Percentiles rank a stretch among this genome's conserved stretches.
phyloP scores from a whole-genome alignment of 768 basidiomycete species.

The Lentinula lateritia region DNA sequence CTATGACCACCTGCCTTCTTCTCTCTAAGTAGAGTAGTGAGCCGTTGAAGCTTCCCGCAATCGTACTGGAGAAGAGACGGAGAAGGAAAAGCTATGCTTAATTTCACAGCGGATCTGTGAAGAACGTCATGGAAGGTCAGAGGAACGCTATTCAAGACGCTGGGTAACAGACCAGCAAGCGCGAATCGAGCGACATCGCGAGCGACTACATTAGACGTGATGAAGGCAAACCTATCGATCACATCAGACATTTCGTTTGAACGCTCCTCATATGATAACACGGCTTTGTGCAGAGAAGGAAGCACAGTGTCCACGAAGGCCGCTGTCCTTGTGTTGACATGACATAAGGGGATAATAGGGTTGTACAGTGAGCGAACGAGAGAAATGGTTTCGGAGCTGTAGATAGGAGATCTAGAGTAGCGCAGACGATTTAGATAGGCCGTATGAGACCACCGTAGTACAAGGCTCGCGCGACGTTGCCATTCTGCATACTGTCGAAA shows the following conservation, averaged over 20 bases:
- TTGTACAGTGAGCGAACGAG: constrained; percentile 30
- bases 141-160: constrained; percentile 22
- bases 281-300: constrained; percentile 32
- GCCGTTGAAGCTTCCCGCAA: constrained; percentile 89
- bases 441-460: constrained; percentile 64
- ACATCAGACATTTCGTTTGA: constrained; percentile 44
- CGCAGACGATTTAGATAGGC: constrained; percentile 71
- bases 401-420: constrained; percentile 46
- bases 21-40: constrained; percentile 73
- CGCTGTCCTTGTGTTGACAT: constrained; percentile 27
- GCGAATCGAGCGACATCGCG: constrained; percentile 64
- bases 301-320: constrained; percentile 38
- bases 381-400: constrained; percentile 41
- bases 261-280: constrained; percentile 64
- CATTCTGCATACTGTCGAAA: constrained; percentile 52
- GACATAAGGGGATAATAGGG: constrained; percentile 49
- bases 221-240: constrained; percentile 72
- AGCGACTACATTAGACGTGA: constrained; percentile 74
- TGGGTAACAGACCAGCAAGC: constrained; percentile 37
- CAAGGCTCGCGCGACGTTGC: constrained; percentile 40
- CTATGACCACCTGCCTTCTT: constrained; percentile 87
- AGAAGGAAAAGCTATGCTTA: constrained; percentile 92
- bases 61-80: constrained; percentile 88
- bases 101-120: constrained; percentile 72
- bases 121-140: constrained; percentile 60